A percentile compares a stretch with the other conserved stretches of the same genome.
Evolutionary conservation across 2,329 filamentous ascomycete species (phyloP).

Genomic region (Pyrenochaeta sp.): DNA sequence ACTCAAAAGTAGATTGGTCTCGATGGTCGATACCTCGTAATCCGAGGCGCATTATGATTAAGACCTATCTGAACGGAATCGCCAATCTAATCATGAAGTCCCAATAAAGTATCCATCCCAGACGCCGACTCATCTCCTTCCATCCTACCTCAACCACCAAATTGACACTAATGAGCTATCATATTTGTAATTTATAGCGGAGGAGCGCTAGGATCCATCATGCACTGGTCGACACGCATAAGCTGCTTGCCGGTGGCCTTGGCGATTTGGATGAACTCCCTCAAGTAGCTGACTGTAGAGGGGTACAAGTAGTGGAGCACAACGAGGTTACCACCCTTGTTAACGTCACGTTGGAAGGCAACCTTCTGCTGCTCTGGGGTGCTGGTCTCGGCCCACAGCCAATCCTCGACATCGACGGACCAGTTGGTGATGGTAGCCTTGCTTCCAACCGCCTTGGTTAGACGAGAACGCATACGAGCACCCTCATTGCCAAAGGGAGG

Average conservation of each 20-base stretch:
- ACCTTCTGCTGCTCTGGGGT: conserved; percentile 74
- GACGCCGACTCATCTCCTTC: not conserved
- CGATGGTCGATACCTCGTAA: not conserved
- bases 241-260: conserved; percentile 70
- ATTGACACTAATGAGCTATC: not conserved
- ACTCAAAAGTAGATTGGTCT: not conserved
- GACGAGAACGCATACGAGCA: conserved; percentile 70
- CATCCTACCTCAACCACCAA: not conserved
- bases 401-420: conserved; percentile 76
- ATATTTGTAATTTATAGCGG: conserved; percentile 6
- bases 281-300: conserved; percentile 69
- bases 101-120: not conserved
- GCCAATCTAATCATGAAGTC: not conserved
- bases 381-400: conserved; percentile 68
- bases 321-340: conserved; percentile 69
- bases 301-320: conserved; percentile 76
- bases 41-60: conserved; percentile 6
- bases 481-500: conserved; percentile 75
- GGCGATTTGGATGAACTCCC: conserved; percentile 70
- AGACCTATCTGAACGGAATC: not conserved
- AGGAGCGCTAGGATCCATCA: conserved; percentile 69
- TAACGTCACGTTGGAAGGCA: conserved; percentile 70
- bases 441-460: conserved; percentile 59
- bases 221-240: conserved; percentile 73
- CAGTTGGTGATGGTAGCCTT: conserved; percentile 69